These are phyloP conservation scores for Exophiala sideris DNA, from an alignment of 2,329 filamentous ascomycete genomes.

Conservation along the genomic window DNA sequence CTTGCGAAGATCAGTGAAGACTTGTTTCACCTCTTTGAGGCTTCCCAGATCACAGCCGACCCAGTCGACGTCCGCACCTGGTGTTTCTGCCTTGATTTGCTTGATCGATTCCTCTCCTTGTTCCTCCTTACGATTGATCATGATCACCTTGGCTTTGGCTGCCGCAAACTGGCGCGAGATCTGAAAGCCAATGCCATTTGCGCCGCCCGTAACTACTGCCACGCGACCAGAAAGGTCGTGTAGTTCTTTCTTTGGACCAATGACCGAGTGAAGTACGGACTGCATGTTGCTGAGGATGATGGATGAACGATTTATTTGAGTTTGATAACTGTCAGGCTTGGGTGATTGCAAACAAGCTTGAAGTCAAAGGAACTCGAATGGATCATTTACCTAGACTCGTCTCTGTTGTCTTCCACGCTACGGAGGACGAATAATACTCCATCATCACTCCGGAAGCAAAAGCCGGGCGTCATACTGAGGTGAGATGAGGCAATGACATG, in stretches of 20 bases:
- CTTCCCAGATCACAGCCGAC: slow-evolving; percentile 42
- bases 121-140: slow-evolving; percentile 38
- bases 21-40: slow-evolving; percentile 37
- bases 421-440: no score
- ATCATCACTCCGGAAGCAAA: no score
- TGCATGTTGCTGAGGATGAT: slow-evolving; percentile 33
- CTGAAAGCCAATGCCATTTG: slow-evolving; percentile 39
- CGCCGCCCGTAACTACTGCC: slow-evolving; percentile 40
- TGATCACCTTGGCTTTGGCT: slow-evolving; percentile 38
- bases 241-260: slow-evolving; percentile 38
- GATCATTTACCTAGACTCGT: no score
- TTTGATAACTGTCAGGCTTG: no score
- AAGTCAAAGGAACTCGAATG: no score
- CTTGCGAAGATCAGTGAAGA: slow-evolving; percentile 38
- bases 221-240: slow-evolving; percentile 37
- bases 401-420: no score
- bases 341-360: no score
- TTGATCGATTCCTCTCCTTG: slow-evolving; percentile 39
- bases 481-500: no score
- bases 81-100: slow-evolving; percentile 31
- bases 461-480: no score
- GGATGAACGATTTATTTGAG: not conserved
- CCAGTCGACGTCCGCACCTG: slow-evolving; percentile 38
- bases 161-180: slow-evolving; percentile 35
- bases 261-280: slow-evolving; percentile 36